Evolutionary conservation across 1,284 basidiomycete genomes (phyloP).

Genomic region (Meripilus lineatus): DNA sequence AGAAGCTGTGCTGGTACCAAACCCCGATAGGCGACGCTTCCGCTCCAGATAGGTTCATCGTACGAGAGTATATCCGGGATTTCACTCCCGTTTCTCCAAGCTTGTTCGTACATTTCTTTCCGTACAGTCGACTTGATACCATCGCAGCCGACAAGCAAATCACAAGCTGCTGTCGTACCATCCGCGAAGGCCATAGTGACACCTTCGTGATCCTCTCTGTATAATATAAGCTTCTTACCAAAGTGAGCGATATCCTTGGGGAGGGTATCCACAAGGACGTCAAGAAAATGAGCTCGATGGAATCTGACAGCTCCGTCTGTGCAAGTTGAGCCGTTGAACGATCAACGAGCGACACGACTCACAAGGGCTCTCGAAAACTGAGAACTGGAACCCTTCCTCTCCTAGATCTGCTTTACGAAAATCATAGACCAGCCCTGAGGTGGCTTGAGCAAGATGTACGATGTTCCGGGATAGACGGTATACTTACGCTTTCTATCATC

Average conservation of each 20-base stretch:
- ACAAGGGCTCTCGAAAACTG: constrained; percentile 35
- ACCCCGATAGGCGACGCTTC: constrained; percentile 31
- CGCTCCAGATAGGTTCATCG: constrained; percentile 33
- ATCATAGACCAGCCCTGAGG: constrained; percentile 37
- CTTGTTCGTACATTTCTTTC: constrained; percentile 20
- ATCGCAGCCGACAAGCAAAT: constrained; percentile 42
- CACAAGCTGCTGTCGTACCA: constrained; percentile 33
- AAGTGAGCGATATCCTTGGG: constrained; percentile 37
- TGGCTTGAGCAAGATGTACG: background rate
- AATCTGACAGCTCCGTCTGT: constrained; percentile 38
- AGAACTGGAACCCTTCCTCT: constrained; percentile 34
- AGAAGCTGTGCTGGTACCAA: constrained; percentile 16
- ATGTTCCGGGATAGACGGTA: background rate
- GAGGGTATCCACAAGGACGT: constrained; percentile 37
- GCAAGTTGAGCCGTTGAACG: too few relatives aligned
- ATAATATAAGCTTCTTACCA: constrained; percentile 28
- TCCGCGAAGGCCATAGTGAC: constrained; percentile 32
- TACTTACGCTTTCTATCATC: constrained; percentile 31
- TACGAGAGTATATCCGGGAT: constrained; percentile 12
- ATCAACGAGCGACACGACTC: constrained; percentile 11
- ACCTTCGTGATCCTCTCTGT: constrained; percentile 6
- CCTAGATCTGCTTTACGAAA: constrained; percentile 38
- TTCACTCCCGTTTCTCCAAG: background rate
- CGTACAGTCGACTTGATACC: constrained; percentile 44
- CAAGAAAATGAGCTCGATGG: constrained; percentile 44